A percentile compares a stretch with the other conserved stretches of the same genome.
phyloP scores from a whole-genome alignment of 2,329 filamentous ascomycete genomes.

The Chrysoporthe austroafricana region DNA sequence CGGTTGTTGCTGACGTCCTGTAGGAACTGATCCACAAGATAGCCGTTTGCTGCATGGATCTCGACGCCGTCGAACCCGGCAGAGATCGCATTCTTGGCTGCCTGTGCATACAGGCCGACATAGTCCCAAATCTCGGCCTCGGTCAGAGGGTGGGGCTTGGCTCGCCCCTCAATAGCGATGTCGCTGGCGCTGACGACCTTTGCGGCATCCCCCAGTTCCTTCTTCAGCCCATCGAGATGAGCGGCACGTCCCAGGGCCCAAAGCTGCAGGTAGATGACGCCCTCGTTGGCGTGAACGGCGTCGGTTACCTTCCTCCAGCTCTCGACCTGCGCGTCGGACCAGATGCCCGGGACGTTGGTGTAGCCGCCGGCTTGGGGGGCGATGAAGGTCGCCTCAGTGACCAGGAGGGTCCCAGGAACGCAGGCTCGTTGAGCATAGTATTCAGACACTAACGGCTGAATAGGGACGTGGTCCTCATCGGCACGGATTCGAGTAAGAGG shows the following conservation, averaged over 20 bases:
- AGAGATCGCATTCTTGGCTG: slow-evolving; percentile 51
- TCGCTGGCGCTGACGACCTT: slow-evolving; percentile 45
- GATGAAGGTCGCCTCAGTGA: slow-evolving; percentile 51
- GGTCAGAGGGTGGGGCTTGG: slow-evolving; percentile 44
- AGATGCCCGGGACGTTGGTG: slow-evolving; percentile 61
- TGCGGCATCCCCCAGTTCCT: slow-evolving; percentile 34
- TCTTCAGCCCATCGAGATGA: slow-evolving; percentile 39
- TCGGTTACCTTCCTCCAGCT: slow-evolving; percentile 64
- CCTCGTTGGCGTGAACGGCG: slow-evolving; percentile 64
- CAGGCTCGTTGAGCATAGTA: slow-evolving; percentile 51
- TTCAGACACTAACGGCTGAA: slow-evolving; percentile 39
- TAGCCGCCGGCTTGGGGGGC: slow-evolving; percentile 41
- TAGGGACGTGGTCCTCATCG: slow-evolving; percentile 36
- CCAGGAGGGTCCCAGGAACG: slow-evolving; percentile 45
- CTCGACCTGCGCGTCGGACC: slow-evolving; percentile 54
- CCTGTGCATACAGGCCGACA: slow-evolving; percentile 36
- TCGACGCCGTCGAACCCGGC: slow-evolving; percentile 54
- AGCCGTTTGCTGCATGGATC: slow-evolving; percentile 46
- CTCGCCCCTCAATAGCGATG: slow-evolving; percentile 48
- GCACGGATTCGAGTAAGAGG: slow-evolving; percentile 58
- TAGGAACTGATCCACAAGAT: slow-evolving; percentile 57
- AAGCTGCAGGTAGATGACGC: slow-evolving; percentile 65
- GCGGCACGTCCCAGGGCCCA: slow-evolving; percentile 49
- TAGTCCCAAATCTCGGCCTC: slow-evolving; percentile 46
- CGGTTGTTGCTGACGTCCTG: slow-evolving; percentile 58